Evolutionary conservation across 2,329 filamentous ascomycete species (phyloP), one percentile per base, ranked within the genome.

Genomic region (Dendrostoma leiphaemia): DNA sequence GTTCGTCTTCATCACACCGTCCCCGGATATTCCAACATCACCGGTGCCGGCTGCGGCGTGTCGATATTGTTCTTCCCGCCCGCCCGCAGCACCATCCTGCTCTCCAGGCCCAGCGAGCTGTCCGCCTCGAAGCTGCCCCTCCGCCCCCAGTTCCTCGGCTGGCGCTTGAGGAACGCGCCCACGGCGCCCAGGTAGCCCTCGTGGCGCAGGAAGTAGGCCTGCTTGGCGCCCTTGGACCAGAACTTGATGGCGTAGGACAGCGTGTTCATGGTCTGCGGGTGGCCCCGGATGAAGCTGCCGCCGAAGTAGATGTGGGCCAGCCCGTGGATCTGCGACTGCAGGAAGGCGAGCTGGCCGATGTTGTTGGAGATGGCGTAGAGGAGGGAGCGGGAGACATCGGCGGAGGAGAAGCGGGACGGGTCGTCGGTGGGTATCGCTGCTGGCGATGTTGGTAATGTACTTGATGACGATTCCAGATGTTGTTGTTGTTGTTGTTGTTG

Each of bases 321-420:
- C 43, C 88, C 83, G 73, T 99, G 93, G 67, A 96, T 94, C 69
- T 97, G 92, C 6, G 91, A 94, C 68, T 97, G 94, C n/a, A 99
- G 79, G 70, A 94, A 97, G 40, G 94, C 91, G 63, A 99, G 96
- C 74, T 99, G 94, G 15, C 94, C 94, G 60, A 97, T 97, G 72
- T 97, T 97, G 76, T 97, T 97, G 69, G 89, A 93, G 62, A 97
- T 91, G 23, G 94, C 94, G 72, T 96, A 99, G 0, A 99, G 82
- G 17, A 99, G 79, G 44, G 91, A 96, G 29, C 93, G 81, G 23
- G 90, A 94, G 60, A 99, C 90, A 70, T 99, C 94, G 66, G 91
- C 85, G 32, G 84, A 80, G 17, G 83, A 84, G 71, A 97, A 97
- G 56, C 81, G 78, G 3, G 55, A 47, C 19, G 48, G n/a, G n/a